A percentile compares a stretch with the other conserved stretches of the same genome.
phyloP scores from a whole-genome alignment of 2,329 filamentous ascomycete genomes.

The Botryotinia convoluta region DNA sequence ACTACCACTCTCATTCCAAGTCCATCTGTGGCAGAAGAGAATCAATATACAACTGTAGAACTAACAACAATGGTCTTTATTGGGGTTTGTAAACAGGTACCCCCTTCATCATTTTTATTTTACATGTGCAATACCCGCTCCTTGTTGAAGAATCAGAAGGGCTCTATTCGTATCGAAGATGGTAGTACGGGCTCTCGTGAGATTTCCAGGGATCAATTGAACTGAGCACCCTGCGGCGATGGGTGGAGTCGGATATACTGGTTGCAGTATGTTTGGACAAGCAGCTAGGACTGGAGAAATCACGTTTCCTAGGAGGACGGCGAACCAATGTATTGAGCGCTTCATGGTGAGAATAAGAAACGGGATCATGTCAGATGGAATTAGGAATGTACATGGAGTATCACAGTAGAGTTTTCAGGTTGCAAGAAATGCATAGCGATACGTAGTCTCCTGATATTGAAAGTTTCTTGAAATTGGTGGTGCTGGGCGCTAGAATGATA shows the following conservation, averaged over 20 bases:
- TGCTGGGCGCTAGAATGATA: neutral
- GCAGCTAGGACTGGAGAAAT: too few species aligned
- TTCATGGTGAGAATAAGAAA: neutral
- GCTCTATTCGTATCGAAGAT: slow-evolving; percentile 37
- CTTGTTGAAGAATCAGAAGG: slow-evolving; percentile 36
- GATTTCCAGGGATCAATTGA: slow-evolving; percentile 31
- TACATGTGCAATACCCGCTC: slow-evolving; percentile 34
- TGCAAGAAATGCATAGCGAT: neutral
- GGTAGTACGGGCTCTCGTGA: slow-evolving; percentile 35
- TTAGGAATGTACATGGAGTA: neutral
- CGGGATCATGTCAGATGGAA: neutral
- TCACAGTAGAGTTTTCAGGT: neutral
- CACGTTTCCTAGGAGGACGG: neutral
- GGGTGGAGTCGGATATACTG: slow-evolving; percentile 29
- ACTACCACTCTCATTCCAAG: neutral
- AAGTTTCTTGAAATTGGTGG: neutral
- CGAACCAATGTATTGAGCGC: neutral
- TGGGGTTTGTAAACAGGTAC: slow-evolving; percentile 28
- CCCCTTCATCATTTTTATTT: slow-evolving; percentile 31
- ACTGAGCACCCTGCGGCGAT: slow-evolving; percentile 34
- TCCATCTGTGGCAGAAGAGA: neutral
- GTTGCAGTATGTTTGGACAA: neutral
- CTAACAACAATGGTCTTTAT: slow-evolving; percentile 29
- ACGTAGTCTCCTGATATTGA: neutral
- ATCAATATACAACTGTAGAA: slow-evolving; percentile 22